Evolutionary conservation across 345 rosid genomes (phyloP).

Genomic region (Reutealis trisperma): DNA sequence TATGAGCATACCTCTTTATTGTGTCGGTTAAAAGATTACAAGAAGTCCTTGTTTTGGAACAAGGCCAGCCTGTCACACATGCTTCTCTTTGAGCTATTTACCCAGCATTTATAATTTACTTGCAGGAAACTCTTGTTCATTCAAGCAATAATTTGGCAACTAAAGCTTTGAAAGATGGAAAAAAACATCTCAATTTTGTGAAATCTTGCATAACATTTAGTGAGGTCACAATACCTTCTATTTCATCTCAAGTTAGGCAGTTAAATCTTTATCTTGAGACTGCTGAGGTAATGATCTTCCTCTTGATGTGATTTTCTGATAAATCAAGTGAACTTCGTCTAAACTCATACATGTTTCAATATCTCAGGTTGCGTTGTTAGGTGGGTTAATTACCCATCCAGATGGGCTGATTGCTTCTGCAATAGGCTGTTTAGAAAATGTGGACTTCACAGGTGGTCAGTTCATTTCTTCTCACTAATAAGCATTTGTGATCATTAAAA

Average conservation of each 20-base stretch:
- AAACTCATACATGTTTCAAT: constrained; percentile 27
- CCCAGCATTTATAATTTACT: constrained; percentile 18
- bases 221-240: constrained; percentile 85
- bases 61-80: background rate
- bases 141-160: constrained; percentile 72
- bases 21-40: constrained; percentile 3
- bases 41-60: background rate
- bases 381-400: constrained; percentile 77
- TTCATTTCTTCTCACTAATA: constrained; percentile 22
- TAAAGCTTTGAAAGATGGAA: constrained; percentile 58
- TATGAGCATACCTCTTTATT: background rate
- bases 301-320: constrained; percentile 22
- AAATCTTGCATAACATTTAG: constrained; percentile 86
- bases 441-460: constrained; percentile 56
- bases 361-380: constrained; percentile 69
- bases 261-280: constrained; percentile 83
- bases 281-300: constrained; percentile 65
- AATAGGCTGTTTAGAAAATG: constrained; percentile 52
- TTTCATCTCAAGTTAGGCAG: constrained; percentile 51
- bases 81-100: constrained; percentile 10
- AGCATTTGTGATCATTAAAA: background rate
- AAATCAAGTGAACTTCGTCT: constrained; percentile 11
- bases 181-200: constrained; percentile 47
- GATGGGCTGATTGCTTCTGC: constrained; percentile 73
- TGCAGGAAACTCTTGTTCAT: constrained; percentile 84